phyloP scores from a whole-genome alignment of 2,329 filamentous ascomycete species.

The Coniosporium uncinatum region DNA sequence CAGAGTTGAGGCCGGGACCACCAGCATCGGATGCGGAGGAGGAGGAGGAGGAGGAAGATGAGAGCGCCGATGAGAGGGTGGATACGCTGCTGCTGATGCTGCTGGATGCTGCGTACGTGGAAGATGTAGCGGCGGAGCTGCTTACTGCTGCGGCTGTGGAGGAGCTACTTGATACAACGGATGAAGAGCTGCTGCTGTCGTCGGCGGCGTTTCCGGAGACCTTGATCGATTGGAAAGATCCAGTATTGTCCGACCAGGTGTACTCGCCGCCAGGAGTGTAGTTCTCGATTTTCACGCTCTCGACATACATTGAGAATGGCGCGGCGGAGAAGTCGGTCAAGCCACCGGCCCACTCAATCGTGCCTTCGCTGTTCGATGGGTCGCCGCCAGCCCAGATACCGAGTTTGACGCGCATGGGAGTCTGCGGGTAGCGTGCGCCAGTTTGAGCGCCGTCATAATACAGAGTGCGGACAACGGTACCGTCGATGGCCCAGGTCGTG shows the following conservation, averaged over 20 bases:
- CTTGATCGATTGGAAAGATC: constrained; percentile 38
- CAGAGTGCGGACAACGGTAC: constrained; percentile 54
- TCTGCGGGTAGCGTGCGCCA: constrained; percentile 62
- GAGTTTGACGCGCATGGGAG: constrained; percentile 56
- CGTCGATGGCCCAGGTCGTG: constrained; percentile 62
- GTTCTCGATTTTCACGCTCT: constrained; percentile 23
- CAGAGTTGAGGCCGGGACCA: too few species aligned
- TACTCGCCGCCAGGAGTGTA: constrained; percentile 26
- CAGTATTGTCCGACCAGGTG: constrained; percentile 29
- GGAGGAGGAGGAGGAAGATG: neutral
- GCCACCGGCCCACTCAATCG: constrained; percentile 28
- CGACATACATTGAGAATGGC: constrained; percentile 23
- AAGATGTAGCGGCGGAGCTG: neutral
- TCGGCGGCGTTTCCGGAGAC: constrained; percentile 10
- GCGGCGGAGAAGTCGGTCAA: constrained; percentile 21
- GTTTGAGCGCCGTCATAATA: constrained; percentile 48
- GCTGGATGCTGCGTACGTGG: too few species aligned
- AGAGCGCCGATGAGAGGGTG: neutral
- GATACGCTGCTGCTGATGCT: neutral
- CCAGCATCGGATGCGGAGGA: too few species aligned
- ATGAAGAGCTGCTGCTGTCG: neutral
- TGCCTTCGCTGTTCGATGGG: constrained; percentile 12
- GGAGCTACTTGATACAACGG: neutral
- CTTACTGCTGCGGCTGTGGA: neutral
- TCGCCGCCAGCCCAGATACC: constrained; percentile 10